phyloP scores from a whole-genome alignment of 345 rosid species.

The Sonneratia caseolaris region DNA sequence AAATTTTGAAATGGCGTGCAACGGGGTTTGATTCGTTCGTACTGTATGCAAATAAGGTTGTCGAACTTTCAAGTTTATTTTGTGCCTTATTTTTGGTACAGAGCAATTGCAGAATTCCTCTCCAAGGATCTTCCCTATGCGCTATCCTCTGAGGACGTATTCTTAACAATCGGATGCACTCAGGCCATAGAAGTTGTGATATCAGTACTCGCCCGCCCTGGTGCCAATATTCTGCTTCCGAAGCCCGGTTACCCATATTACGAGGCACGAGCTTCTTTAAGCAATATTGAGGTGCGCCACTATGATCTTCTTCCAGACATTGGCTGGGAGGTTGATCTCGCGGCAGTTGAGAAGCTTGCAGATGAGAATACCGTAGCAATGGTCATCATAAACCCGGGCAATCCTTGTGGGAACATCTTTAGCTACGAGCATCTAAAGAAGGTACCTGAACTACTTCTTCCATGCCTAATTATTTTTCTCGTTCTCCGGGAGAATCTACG shows the following conservation, averaged over 20 bases:
- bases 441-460: constrained; percentile 10
- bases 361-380: constrained; percentile 59
- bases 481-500: neutral
- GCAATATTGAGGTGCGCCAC: constrained; percentile 42
- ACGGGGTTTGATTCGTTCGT: too few relatives aligned
- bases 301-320: constrained; percentile 57
- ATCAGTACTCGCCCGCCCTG: constrained; percentile 41
- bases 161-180: constrained; percentile 45
- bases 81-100: constrained; percentile 8
- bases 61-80: neutral
- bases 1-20: too few relatives aligned
- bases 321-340: constrained; percentile 62
- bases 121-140: constrained; percentile 48
- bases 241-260: constrained; percentile 52
- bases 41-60: too few relatives aligned
- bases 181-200: constrained; percentile 47
- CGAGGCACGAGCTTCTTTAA: constrained; percentile 31
- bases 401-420: constrained; percentile 60
- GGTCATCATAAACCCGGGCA: constrained; percentile 56
- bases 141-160: constrained; percentile 39
- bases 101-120: constrained; percentile 57
- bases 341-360: constrained; percentile 42
- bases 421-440: constrained; percentile 43
- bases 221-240: constrained; percentile 59
- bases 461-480: neutral